Percentiles rank a stretch among this genome's conserved stretches.
phyloP scores from a whole-genome alignment of 2,329 filamentous ascomycete genomes.

The Clarireedia paspali region DNA sequence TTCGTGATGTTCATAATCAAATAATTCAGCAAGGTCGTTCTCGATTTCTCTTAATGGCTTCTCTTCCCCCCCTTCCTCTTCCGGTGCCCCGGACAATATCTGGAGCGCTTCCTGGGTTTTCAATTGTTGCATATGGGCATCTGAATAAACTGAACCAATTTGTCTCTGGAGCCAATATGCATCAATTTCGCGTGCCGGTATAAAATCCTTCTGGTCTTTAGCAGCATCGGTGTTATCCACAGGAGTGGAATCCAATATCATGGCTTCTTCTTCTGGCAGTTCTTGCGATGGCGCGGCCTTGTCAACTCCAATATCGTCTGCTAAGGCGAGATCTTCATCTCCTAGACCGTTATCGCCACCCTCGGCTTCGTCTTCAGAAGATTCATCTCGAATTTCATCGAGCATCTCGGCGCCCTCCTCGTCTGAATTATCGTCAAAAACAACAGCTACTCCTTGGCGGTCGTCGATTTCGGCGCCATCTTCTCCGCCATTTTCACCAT shows the following conservation, averaged over 20 bases:
- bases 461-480: conserved; percentile 80
- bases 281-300: conserved; percentile 42
- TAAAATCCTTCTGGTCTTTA: conserved; percentile 46
- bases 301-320: conserved; percentile 41
- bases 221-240: conserved; percentile 37
- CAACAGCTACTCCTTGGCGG: conserved; percentile 91
- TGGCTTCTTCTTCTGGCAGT: conserved; percentile 59
- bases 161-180: conserved; percentile 96
- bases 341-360: conserved; percentile 52
- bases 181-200: conserved; percentile 85
- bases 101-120: conserved; percentile 81
- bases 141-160: conserved; percentile 79
- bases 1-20: conserved; percentile 94
- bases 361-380: conserved; percentile 70
- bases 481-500: conserved; percentile 56
- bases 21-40: conserved; percentile 96
- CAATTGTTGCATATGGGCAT: conserved; percentile 87
- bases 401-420: conserved; percentile 72
- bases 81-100: conserved; percentile 70
- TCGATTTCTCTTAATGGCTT: conserved; percentile 87
- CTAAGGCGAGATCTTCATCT: conserved; percentile 41
- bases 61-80: conserved; percentile 71
- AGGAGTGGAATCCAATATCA: conserved; percentile 70
- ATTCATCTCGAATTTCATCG: conserved; percentile 82
- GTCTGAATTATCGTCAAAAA: conserved; percentile 84